These are phyloP conservation scores for Ciborinia camelliae DNA, from an alignment of 2,329 filamentous ascomycete genomes.

Conservation along the genomic window DNA sequence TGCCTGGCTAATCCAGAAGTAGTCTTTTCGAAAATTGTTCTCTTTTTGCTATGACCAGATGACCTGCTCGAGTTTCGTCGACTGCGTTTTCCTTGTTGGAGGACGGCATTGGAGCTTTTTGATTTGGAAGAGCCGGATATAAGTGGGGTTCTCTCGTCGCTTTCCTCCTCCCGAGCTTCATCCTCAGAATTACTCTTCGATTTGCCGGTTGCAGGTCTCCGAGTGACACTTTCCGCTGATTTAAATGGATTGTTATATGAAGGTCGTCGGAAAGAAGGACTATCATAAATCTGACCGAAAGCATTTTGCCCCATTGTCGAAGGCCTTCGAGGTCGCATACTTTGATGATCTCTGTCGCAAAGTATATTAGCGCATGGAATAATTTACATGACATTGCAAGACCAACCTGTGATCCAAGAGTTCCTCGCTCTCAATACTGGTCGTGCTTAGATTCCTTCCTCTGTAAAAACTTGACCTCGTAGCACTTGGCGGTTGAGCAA, in stretches of 20 bases:
- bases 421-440: slow-evolving; percentile 84
- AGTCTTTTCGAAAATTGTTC: slow-evolving; percentile 34
- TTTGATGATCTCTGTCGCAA: slow-evolving; percentile 39
- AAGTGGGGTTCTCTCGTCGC: slow-evolving; percentile 54
- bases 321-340: slow-evolving; percentile 61
- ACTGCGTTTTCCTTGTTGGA: slow-evolving; percentile 28
- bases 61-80: slow-evolving; percentile 41
- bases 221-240: slow-evolving; percentile 28
- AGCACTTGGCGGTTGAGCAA: slow-evolving; percentile 29
- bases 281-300: slow-evolving; percentile 39
- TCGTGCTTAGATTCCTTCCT: slow-evolving; percentile 66
- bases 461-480: slow-evolving; percentile 46
- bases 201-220: slow-evolving; percentile 33
- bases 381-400: slow-evolving; percentile 14
- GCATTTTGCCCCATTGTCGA: slow-evolving; percentile 44
- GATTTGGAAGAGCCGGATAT: slow-evolving; percentile 45
- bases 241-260: slow-evolving; percentile 36
- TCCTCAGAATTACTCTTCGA: slow-evolving; percentile 41
- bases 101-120: slow-evolving; percentile 31
- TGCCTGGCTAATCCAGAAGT: slow-evolving; percentile 24
- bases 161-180: slow-evolving; percentile 48
- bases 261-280: slow-evolving; percentile 36
- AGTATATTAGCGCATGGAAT: slow-evolving; percentile 21
- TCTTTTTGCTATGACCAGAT: slow-evolving; percentile 42
- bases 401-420: slow-evolving; percentile 79